phyloP scores from a whole-genome alignment of 441 rosid genomes.

The Adansonia madagascariensis region DNA sequence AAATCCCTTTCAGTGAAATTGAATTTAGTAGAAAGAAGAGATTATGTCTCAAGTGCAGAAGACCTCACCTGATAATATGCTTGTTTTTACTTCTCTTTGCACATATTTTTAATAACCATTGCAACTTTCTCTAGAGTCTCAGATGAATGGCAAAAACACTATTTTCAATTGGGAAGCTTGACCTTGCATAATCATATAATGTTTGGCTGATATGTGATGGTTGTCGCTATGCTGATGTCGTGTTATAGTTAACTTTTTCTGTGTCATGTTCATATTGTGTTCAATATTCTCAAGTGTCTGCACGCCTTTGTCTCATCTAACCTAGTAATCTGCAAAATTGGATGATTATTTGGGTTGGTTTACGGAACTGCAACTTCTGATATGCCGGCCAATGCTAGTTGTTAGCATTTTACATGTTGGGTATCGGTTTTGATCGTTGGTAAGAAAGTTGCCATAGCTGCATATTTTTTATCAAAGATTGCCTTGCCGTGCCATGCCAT shows the following conservation, averaged over 20 bases:
- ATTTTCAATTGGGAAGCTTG: neutral
- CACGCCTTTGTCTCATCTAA: neutral
- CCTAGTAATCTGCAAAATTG: neutral
- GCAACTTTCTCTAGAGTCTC: slow-evolving; percentile 8
- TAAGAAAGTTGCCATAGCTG: neutral
- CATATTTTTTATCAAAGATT: no score
- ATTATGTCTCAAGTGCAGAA: neutral
- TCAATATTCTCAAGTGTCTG: neutral
- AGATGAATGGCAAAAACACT: neutral
- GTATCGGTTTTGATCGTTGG: neutral
- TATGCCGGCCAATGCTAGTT: neutral
- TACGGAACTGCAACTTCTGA: neutral
- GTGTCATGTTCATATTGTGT: no score
- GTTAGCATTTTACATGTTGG: neutral
- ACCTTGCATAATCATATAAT: neutral
- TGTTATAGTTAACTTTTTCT: no score
- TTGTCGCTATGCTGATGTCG: no score
- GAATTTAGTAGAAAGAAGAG: neutral
- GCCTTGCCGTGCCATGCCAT: no score
- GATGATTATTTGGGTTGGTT: neutral
- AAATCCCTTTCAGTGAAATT: slow-evolving; percentile 7
- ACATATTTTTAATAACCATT: slow-evolving; percentile 4
- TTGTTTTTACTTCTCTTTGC: neutral
- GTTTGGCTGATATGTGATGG: slow-evolving; percentile 4
- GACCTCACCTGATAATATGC: neutral